A percentile compares a stretch with the other conserved stretches of the same genome.
Evolutionary conservation across 331 rosid species (phyloP).

Genomic region (Arachis monticola): DNA sequence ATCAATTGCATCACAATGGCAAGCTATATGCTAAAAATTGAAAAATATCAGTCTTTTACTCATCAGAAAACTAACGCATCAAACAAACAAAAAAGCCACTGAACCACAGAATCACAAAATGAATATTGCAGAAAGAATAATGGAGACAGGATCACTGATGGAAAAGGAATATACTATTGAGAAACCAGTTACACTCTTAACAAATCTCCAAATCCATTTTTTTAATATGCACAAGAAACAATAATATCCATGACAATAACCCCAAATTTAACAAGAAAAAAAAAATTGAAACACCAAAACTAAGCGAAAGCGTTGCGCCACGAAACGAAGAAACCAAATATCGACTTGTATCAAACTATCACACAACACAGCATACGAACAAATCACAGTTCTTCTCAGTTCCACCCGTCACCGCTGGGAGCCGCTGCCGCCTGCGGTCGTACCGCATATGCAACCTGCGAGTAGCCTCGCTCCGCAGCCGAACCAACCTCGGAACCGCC

Average conservation of each 20-base stretch:
- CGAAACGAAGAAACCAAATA: background rate
- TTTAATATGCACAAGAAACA: constrained; percentile 52
- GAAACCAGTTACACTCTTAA: constrained; percentile 38
- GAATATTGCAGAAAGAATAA: background rate
- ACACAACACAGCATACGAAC: constrained; percentile 36
- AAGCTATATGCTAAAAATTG: background rate
- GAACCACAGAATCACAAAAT: background rate
- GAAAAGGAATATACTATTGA: constrained; percentile 37
- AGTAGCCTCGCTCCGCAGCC: constrained; percentile 42
- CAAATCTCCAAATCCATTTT: constrained; percentile 34
- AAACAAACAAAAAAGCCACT: constrained; percentile 1
- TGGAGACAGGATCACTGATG: constrained; percentile 14
- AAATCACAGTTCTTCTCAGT: constrained; percentile 44
- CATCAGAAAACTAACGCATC: background rate
- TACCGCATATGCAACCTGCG: constrained; percentile 48
- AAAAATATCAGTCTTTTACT: background rate
- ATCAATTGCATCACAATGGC: background rate
- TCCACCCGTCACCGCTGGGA: constrained; percentile 43
- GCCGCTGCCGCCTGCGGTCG: constrained; percentile 49
- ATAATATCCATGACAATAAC: constrained; percentile 45
- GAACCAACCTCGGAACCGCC: constrained; percentile 26
- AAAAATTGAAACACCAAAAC: background rate
- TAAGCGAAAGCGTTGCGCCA: no score
- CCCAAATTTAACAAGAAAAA: constrained; percentile 21
- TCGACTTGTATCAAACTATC: background rate